Conservation (phyloP, 495 filamentous ascomycete species). For the Daldinia vernicosa region DNA sequence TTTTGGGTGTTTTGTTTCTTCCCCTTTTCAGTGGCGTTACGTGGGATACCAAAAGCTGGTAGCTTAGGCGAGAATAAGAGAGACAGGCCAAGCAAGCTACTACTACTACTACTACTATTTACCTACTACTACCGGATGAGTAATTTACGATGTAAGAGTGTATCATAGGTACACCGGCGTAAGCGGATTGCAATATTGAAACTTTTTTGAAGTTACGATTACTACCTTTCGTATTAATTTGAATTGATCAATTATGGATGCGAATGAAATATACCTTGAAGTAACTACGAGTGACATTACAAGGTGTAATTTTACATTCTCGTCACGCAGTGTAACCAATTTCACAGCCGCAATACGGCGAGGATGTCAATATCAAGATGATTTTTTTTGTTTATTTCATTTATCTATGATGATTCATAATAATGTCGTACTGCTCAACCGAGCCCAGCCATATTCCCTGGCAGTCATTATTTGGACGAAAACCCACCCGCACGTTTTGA, state of each 20-base stretch:
- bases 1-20: not conserved
- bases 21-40: slow-evolving; percentile 38
- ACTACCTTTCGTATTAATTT: not conserved
- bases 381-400: slow-evolving; percentile 13
- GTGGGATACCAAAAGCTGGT: slow-evolving; percentile 40
- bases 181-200: slow-evolving; percentile 30
- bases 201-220: slow-evolving; percentile 14
- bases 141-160: slow-evolving; percentile 28
- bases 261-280: not conserved
- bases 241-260: not conserved
- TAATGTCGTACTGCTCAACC: slow-evolving; percentile 24
- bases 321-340: not conserved
- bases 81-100: slow-evolving; percentile 17
- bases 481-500: slow-evolving; percentile 30
- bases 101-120: slow-evolving; percentile 6
- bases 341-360: not conserved
- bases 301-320: not conserved
- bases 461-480: slow-evolving; percentile 27
- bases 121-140: slow-evolving; percentile 13
- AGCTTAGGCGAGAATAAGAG: slow-evolving; percentile 20
- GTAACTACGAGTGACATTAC: not conserved
- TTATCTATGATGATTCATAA: slow-evolving; percentile 25
- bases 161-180: slow-evolving; percentile 38
- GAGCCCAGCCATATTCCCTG: slow-evolving; percentile 28
- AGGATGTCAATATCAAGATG: not conserved